Evolutionary conservation across 2,329 filamentous ascomycete species (phyloP).

Genomic region (Sarocladium kiliense): DNA sequence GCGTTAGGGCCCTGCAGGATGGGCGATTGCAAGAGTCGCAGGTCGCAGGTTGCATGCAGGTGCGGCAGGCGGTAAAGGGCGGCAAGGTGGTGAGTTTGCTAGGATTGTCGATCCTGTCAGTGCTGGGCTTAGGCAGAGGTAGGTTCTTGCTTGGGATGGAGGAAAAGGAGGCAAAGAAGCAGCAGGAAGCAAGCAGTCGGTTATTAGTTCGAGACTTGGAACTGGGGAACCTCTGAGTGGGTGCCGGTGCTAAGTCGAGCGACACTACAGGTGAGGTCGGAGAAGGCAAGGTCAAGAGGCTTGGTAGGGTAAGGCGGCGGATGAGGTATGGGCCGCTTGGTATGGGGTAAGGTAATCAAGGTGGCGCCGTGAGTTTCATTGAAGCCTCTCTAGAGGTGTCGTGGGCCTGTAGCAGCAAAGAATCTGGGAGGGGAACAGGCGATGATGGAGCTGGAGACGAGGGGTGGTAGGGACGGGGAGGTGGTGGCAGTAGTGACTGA

Average conservation of each 20-base stretch:
- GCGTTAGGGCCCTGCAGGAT: constrained; percentile 1
- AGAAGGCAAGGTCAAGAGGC: not conserved
- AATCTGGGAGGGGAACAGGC: not conserved
- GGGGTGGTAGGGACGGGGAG: not conserved
- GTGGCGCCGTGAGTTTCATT: constrained; percentile 7
- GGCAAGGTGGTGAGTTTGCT: constrained; percentile 5
- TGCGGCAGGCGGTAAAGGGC: constrained; percentile 9
- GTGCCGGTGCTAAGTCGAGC: constrained; percentile 1
- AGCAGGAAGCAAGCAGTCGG: not conserved
- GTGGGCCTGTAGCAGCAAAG: not conserved
- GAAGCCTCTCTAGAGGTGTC: not conserved
- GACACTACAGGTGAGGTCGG: not conserved
- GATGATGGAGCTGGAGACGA: not conserved
- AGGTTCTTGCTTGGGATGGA: not conserved
- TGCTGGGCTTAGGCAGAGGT: not conserved
- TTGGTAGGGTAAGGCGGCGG: constrained; percentile 6
- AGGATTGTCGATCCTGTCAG: not conserved
- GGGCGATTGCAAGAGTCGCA: not conserved
- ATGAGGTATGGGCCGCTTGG: constrained; percentile 6
- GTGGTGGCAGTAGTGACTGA: not conserved
- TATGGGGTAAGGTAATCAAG: constrained; percentile 9
- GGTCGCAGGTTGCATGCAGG: constrained; percentile 3
- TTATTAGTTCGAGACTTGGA: not conserved
- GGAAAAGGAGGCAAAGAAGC: constrained; percentile 1
- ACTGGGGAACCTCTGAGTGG: not conserved